Evolutionary conservation across 2,329 filamentous ascomycete genomes (phyloP).

Genomic region (Aspergillus tubingensis): DNA sequence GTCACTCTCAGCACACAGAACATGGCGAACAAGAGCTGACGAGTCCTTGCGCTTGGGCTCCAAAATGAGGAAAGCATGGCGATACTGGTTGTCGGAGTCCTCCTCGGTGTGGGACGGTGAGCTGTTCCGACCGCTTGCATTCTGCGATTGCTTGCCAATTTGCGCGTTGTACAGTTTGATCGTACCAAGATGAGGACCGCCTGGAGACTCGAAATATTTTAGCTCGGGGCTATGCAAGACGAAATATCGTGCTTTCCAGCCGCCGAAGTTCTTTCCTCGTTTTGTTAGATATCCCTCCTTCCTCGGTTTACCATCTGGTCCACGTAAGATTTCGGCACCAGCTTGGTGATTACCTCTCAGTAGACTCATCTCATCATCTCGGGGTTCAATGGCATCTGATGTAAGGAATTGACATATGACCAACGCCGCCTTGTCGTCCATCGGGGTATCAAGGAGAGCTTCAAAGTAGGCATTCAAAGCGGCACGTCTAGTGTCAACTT

Average conservation of each 20-base stretch:
- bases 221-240: slow-evolving; percentile 70
- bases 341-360: slow-evolving; percentile 40
- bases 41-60: slow-evolving; percentile 98
- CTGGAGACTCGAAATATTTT: slow-evolving; percentile 89
- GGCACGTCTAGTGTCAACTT: slow-evolving; percentile 80
- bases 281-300: slow-evolving; percentile 95
- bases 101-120: slow-evolving; percentile 66
- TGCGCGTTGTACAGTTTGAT: slow-evolving; percentile 91
- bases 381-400: slow-evolving; percentile 59
- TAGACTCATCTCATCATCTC: slow-evolving; percentile 56
- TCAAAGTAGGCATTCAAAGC: slow-evolving; percentile 86
- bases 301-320: slow-evolving; percentile 66
- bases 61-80: slow-evolving; percentile 90
- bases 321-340: slow-evolving; percentile 42
- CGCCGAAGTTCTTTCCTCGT: slow-evolving; percentile 96
- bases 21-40: slow-evolving; percentile 82
- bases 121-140: slow-evolving; percentile 55
- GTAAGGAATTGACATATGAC: slow-evolving; percentile 87
- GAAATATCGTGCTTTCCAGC: slow-evolving; percentile 88
- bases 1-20: slow-evolving; percentile 94
- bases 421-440: slow-evolving; percentile 74
- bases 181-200: slow-evolving; percentile 85
- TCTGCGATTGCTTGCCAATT: slow-evolving; percentile 86
- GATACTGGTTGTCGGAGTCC: slow-evolving; percentile 88
- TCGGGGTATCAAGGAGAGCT: slow-evolving; percentile 75